Base-by-base conservation (phyloP, 306 rosid species). In the Dryas octopetala region DNA sequence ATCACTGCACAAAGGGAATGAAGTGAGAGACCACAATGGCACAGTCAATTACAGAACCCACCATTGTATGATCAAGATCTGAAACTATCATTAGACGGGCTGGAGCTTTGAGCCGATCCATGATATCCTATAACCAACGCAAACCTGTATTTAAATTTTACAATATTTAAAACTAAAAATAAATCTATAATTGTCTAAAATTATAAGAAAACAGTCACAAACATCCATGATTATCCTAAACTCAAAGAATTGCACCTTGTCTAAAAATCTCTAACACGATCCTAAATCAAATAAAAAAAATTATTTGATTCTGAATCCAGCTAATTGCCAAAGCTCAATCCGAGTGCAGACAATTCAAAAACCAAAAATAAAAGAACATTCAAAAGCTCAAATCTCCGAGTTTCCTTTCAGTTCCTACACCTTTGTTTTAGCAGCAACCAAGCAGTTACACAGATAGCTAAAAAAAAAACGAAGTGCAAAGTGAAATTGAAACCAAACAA, bases 51-150 rank as follows among this genome's bases (percentile, higher is more conserved):
- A 41, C 16, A 68, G 71, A 74, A 79, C 87, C 71, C 53, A 92
- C 99, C 99, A 95, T 92, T 1, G 99, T 95, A 71, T 95, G 96
- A 85, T 95, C 99, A 72, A 95, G 99, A 92, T 95, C 99, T 16
- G 99, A 95, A 72, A 95, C 99, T 78, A 95, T 85, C 99, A 95
- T 90, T 70, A 95, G 88, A 47, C 92, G 91, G 0, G 97, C 84
- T 7, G 93, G 74, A 77, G 84, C 68, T 58, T 73, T 74, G 4
- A 95, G 85, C 74, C 93, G 78, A 79, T 89, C 86, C 97, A 95
- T 95, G 78, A 75, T 83, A 79, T 76, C 62, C 64, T 71, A 70
- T 57, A 70, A 51, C 81, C 71, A 58, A 74, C 48, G 62, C 67
- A 59, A 77, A 67, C 83, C 89, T 88, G 75, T n/a, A 57, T 28